Base-by-base conservation (phyloP, 2,329 filamentous ascomycete genomes). In the Paramyrothecium roridum region DNA sequence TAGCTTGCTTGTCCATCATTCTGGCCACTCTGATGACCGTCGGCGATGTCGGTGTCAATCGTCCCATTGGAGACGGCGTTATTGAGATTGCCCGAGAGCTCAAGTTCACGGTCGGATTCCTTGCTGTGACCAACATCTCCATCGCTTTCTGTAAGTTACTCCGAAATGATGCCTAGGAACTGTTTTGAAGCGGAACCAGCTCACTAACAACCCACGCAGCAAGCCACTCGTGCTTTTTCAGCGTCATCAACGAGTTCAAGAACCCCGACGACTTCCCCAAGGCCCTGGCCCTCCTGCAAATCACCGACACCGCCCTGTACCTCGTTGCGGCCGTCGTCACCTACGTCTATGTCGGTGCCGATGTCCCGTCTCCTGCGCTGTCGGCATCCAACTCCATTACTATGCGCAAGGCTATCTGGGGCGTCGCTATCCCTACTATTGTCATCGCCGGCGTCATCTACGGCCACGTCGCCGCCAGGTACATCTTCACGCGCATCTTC, bases 391-490 rank as follows among this genome's bases (percentile, higher is more conserved):
- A 79, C 3, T 71, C 70, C 0, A 67, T 67, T 2, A 64, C 79
- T 0, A 71, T 90, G 49, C 77, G 81, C 21, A 89, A 89, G 65
- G 73, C 87, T 12, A 86, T 87, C 13, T 90, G 85, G 71, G 86
- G 85, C 22, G 75, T 90, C 56, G 87, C 87, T 1, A 76, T 87
- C 2, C 87, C 87, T 2, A 89, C 85, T 2, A 90, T 90, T 56
- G 75, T 90, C 50, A 83, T 91, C 51, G 85, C 87, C 0, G 88
- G 87, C 53, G 86, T 89, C 8, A 87, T 91, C 59, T 86, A 88
- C 65, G 86, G 82, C 13, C 83, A 87, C 56, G 82, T 90, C 2
- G 85, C 84, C 2, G 78, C 78, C 54, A 88, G 88, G 64, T 87
- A 87, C 62, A 74, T 89, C 56, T 90, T 88, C 63, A 72, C 83